Evolutionary conservation across 1,284 basidiomycete species (phyloP), one percentile per base, ranked within the genome.

Genomic region (Sporisorium graminicola): DNA sequence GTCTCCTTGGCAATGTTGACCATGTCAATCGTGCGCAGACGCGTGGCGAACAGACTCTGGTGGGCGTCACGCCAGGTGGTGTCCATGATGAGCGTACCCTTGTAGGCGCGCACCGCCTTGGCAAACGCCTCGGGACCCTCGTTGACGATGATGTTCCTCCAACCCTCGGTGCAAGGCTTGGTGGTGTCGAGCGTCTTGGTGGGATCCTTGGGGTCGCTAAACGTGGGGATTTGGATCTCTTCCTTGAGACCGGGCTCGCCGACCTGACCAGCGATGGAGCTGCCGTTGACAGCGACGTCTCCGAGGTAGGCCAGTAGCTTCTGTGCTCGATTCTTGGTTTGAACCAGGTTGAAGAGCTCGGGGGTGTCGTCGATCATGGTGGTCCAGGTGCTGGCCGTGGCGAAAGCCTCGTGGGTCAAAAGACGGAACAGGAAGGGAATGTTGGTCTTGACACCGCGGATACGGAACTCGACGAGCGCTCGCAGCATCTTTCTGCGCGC

Each of bases 1-100:
- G 97, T 99, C 89, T 98, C 95, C 87, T 94, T 98, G 70, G 97
- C 97, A 80, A 99, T 98, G 88, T 98, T 98, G 83, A 92, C 93
- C 91, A 99, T 98, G 86, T 99, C 97, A 79, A 94, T 91, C 22
- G 97, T 99, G 79, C 97, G 91, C 77, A 99, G 89, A 80, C 97
- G 93, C 35, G 97, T 99, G 52, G 97, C 97, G 70, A 99, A 91
- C 54, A 99, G 89, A 55, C 94, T 97, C 87, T 99, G 97, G 87
- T 99, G 97, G 51, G 97, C 97, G 86, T 99, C 97, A 87, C 97
- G 93, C 96, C 97, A 99, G 10, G 96, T 99, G 55, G 96, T 99
- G 74, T 85, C 88, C 87, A 87, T 87, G 79, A 87, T 87, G 61
- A 87, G 85, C 72, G 91, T 92, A 74, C 97, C 97, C 61, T 94